Conservation (phyloP, 495 filamentous ascomycete species). For the Xylaria sp. region DNA sequence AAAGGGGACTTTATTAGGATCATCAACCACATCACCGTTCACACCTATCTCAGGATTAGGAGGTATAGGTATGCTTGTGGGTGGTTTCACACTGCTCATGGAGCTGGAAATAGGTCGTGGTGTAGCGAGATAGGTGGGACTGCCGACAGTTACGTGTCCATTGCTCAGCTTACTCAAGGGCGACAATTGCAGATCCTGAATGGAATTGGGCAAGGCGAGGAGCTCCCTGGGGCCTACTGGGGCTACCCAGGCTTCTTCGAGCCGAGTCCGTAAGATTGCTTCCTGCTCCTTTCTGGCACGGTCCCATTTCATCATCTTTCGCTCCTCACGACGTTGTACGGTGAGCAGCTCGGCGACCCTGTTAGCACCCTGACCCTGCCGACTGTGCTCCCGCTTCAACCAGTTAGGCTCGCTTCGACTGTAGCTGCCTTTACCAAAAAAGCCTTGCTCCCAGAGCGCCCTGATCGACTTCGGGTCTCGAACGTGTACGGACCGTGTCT, state of each 20-base stretch:
- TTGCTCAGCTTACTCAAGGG: not conserved
- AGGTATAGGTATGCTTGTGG: not conserved
- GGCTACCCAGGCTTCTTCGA: constrained; percentile 37
- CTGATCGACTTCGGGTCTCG: constrained; percentile 75
- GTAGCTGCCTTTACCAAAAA: constrained; percentile 92
- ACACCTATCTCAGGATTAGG: not conserved
- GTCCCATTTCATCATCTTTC: constrained; percentile 85
- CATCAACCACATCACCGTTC: constrained; percentile 3
- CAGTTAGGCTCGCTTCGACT: constrained; percentile 95
- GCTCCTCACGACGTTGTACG: constrained; percentile 75
- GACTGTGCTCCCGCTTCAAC: constrained; percentile 80
- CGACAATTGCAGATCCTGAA: constrained; percentile 26
- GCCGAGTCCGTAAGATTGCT: constrained; percentile 68
- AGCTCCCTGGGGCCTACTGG: constrained; percentile 48
- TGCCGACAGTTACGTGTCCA: not conserved
- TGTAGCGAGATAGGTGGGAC: not conserved
- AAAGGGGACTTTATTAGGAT: not conserved
- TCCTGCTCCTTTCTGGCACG: constrained; percentile 84
- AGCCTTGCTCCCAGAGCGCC: constrained; percentile 91
- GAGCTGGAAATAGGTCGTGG: not conserved
- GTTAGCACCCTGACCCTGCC: constrained; percentile 63
- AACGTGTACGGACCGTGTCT: constrained; percentile 85
- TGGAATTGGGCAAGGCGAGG: constrained; percentile 48
- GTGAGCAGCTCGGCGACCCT: constrained; percentile 78
- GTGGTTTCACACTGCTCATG: not conserved